A percentile compares a stretch with the other conserved stretches of the same genome.
phyloP scores from a whole-genome alignment of 2,329 filamentous ascomycete genomes.

The Leptographium radiaticola region DNA sequence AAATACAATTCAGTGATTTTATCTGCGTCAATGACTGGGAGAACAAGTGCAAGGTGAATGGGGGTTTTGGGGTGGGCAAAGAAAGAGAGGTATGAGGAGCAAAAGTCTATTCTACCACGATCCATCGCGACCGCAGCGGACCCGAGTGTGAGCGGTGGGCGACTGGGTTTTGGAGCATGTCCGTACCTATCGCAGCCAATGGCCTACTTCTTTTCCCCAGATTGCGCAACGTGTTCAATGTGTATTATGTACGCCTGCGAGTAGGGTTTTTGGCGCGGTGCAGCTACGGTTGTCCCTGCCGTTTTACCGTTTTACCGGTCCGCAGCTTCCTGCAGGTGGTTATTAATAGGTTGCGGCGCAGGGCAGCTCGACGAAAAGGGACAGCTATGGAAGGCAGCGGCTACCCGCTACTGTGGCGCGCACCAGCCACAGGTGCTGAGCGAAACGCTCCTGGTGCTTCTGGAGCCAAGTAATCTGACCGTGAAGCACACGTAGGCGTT shows the following conservation, averaged over 20 bases:
- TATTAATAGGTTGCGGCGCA: too few relatives aligned
- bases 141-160: background rate
- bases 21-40: background rate
- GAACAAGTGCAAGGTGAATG: background rate
- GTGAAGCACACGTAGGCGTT: background rate
- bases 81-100: background rate
- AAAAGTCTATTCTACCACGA: background rate
- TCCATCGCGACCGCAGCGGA: background rate
- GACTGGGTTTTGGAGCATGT: background rate
- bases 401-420: too few relatives aligned
- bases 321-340: too few relatives aligned
- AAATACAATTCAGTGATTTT: conserved; percentile 1
- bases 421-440: background rate
- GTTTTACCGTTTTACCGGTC: too few relatives aligned
- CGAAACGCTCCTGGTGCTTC: background rate
- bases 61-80: background rate
- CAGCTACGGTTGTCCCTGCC: too few relatives aligned
- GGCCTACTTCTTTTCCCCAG: background rate
- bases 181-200: background rate
- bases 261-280: too few relatives aligned
- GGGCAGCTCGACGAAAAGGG: too few relatives aligned
- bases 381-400: too few relatives aligned
- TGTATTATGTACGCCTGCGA: background rate
- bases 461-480: background rate
- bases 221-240: too few relatives aligned